phyloP scores from a whole-genome alignment of 352 stramenopile genomes.

The Pythium graminicola region DNA sequence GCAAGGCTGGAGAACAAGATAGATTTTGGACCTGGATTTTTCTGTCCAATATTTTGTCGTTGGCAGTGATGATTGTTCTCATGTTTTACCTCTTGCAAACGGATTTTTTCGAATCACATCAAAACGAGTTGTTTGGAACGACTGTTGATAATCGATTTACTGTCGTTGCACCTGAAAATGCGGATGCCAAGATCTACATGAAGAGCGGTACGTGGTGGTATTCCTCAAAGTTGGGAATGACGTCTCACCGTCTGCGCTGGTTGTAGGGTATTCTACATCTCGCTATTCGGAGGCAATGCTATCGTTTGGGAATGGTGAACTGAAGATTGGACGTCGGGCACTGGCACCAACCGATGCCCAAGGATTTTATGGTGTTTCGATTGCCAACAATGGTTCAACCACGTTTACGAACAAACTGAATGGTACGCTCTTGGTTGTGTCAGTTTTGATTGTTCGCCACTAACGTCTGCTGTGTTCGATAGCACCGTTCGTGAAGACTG shows the following conservation, averaged over 20 bases:
- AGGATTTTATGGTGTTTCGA: slow-evolving; percentile 60
- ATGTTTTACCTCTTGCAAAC: slow-evolving; percentile 69
- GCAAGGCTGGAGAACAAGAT: slow-evolving; percentile 41
- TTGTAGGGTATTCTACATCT: slow-evolving; percentile 62
- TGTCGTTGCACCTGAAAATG: slow-evolving; percentile 59
- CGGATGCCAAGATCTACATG: slow-evolving; percentile 60
- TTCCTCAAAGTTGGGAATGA: background rate
- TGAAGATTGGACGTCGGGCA: slow-evolving; percentile 53
- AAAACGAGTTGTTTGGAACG: slow-evolving; percentile 72
- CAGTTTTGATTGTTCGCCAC: no score
- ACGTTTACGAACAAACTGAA: slow-evolving; percentile 59
- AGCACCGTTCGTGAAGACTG: slow-evolving; percentile 56
- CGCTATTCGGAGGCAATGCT: slow-evolving; percentile 66
- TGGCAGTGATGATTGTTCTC: slow-evolving; percentile 50
- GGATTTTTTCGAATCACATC: slow-evolving; percentile 77
- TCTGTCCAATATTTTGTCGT: slow-evolving; percentile 59
- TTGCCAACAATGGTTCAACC: slow-evolving; percentile 61
- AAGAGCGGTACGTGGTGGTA: slow-evolving; percentile 50
- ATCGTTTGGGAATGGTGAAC: slow-evolving; percentile 50
- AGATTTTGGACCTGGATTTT: slow-evolving; percentile 73
- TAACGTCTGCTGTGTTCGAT: background rate
- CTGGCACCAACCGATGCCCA: slow-evolving; percentile 42
- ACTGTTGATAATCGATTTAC: slow-evolving; percentile 80
- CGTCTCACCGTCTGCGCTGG: background rate
- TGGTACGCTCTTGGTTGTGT: slow-evolving; percentile 35